Percentiles rank a stretch among this genome's conserved stretches.
phyloP scores from a whole-genome alignment of 306 rosid species.

The Dalbergia oliveri region DNA sequence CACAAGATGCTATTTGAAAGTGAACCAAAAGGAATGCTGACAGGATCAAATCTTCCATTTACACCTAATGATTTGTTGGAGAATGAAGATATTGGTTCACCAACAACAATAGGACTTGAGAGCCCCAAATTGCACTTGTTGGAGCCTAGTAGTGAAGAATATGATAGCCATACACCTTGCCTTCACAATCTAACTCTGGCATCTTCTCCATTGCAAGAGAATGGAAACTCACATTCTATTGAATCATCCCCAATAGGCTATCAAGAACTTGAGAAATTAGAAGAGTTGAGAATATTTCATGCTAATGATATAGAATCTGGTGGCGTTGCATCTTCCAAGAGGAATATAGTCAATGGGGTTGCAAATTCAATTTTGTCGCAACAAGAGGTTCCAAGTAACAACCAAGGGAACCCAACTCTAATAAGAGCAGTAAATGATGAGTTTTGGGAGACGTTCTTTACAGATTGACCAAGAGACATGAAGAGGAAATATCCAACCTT shows the following conservation, averaged over 20 bases:
- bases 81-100: constrained; percentile 66
- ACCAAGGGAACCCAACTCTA: constrained; percentile 53
- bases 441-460: constrained; percentile 88
- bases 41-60: constrained; percentile 44
- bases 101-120: constrained; percentile 47
- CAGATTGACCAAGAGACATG: constrained; percentile 88
- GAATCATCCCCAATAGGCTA: constrained; percentile 52
- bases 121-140: constrained; percentile 49
- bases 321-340: constrained; percentile 47
- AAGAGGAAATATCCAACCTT: constrained; percentile 72
- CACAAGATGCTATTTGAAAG: constrained; percentile 54
- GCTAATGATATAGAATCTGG: constrained; percentile 54
- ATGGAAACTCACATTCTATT: constrained; percentile 50
- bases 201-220: constrained; percentile 27
- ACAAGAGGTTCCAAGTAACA: constrained; percentile 52
- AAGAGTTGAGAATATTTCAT: constrained; percentile 51
- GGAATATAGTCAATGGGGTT: constrained; percentile 41
- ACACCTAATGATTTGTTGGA: constrained; percentile 46
- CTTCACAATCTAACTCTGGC: constrained; percentile 73
- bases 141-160: constrained; percentile 67
- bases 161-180: constrained; percentile 71
- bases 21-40: constrained; percentile 54
- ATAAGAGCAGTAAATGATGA: constrained; percentile 66
- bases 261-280: constrained; percentile 53
- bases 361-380: constrained; percentile 39